Evolutionary conservation across 2,329 filamentous ascomycete genomes (phyloP).

Genomic region (Alternaria sp.): DNA sequence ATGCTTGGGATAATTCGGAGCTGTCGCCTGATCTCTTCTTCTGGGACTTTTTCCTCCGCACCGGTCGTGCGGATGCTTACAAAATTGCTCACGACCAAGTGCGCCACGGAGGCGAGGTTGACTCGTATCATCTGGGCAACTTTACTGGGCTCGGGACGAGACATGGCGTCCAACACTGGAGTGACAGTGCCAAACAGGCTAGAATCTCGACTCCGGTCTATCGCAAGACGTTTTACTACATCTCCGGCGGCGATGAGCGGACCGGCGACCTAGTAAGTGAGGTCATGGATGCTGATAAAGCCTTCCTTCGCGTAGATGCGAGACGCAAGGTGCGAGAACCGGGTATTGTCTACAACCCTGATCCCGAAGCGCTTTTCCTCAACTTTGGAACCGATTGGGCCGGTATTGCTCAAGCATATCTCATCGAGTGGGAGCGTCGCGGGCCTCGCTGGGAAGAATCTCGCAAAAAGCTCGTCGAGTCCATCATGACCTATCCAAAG

Average conservation of each 20-base stretch:
- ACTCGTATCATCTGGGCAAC: constrained; percentile 65
- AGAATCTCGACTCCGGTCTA: constrained; percentile 66
- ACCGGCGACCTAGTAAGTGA: constrained; percentile 62
- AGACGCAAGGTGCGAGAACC: constrained; percentile 65
- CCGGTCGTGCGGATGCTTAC: constrained; percentile 63
- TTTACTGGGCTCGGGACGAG: constrained; percentile 67
- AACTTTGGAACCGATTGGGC: constrained; percentile 67
- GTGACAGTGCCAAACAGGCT: constrained; percentile 67
- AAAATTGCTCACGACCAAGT: constrained; percentile 65
- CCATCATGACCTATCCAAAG: constrained; percentile 59
- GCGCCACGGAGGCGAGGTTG: constrained; percentile 66
- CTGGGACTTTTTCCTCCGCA: constrained; percentile 68
- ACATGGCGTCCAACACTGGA: constrained; percentile 66
- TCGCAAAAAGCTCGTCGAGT: constrained; percentile 57
- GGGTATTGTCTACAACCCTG: constrained; percentile 55
- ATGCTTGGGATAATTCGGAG: constrained; percentile 70
- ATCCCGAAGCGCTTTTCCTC: constrained; percentile 54
- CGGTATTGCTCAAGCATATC: constrained; percentile 62
- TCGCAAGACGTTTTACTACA: constrained; percentile 63
- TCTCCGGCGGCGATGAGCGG: constrained; percentile 63
- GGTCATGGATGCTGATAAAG: constrained; percentile 59
- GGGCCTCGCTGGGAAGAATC: constrained; percentile 62
- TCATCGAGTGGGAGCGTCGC: constrained; percentile 66
- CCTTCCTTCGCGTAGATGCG: constrained; percentile 62
- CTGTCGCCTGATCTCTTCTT: constrained; percentile 68